These are phyloP conservation scores for Podaxis rugospora DNA, from an alignment of 768 basidiomycete genomes.

Conservation along the genomic window DNA sequence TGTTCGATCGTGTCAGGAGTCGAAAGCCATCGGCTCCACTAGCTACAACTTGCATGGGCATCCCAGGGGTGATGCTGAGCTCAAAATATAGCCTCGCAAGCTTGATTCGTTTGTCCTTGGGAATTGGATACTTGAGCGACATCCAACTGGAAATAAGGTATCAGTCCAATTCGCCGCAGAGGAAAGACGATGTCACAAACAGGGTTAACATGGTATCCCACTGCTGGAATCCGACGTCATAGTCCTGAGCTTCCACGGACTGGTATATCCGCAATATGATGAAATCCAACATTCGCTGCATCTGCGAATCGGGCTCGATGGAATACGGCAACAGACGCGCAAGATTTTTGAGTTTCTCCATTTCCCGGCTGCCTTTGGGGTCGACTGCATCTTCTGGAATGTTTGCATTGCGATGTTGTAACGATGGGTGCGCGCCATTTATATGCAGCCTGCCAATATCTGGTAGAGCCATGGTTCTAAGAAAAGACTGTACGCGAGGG, in stretches of 20 bases:
- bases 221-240: slow-evolving; percentile 73
- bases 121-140: slow-evolving; percentile 84
- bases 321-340: slow-evolving; percentile 69
- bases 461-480: slow-evolving; percentile 34
- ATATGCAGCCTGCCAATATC: slow-evolving; percentile 43
- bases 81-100: slow-evolving; percentile 79
- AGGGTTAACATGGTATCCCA: slow-evolving; percentile 76
- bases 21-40: slow-evolving; percentile 62
- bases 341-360: slow-evolving; percentile 59
- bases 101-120: slow-evolving; percentile 68
- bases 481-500: slow-evolving; percentile 9
- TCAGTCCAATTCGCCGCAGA: slow-evolving; percentile 1
- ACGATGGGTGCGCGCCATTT: slow-evolving; percentile 24
- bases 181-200: slow-evolving; percentile 35
- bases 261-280: slow-evolving; percentile 67
- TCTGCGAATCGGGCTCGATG: slow-evolving; percentile 69
- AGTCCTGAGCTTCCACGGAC: slow-evolving; percentile 76
- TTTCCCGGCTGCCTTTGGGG: slow-evolving; percentile 38
- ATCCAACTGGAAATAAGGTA: slow-evolving; percentile 45
- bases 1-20: slow-evolving; percentile 58
- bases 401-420: slow-evolving; percentile 9
- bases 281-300: slow-evolving; percentile 73
- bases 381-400: slow-evolving; percentile 25
- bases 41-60: slow-evolving; percentile 66
- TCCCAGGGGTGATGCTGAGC: slow-evolving; percentile 69